Percentiles rank a stretch among this genome's conserved stretches.
Evolutionary conservation across 768 basidiomycete species (phyloP).

Genomic region (Hydnum rufescens): DNA sequence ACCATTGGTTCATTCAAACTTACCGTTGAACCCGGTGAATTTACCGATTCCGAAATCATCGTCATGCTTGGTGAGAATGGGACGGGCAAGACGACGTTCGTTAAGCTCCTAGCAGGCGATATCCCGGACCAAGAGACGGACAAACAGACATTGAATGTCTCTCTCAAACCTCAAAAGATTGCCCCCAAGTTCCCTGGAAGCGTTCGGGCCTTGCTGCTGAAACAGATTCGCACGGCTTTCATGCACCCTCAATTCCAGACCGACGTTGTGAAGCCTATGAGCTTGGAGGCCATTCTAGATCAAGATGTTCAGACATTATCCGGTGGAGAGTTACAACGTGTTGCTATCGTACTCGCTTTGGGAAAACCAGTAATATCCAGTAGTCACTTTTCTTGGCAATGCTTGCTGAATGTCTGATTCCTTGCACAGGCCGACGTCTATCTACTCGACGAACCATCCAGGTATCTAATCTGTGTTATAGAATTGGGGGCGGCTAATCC

Average conservation of each 20-base stretch:
- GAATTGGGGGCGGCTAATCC: not conserved
- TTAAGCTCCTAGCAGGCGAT: slow-evolving; percentile 86
- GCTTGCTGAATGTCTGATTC: slow-evolving; percentile 7
- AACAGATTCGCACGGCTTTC: slow-evolving; percentile 85
- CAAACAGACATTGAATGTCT: slow-evolving; percentile 68
- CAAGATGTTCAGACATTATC: slow-evolving; percentile 97
- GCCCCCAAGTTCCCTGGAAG: slow-evolving; percentile 93
- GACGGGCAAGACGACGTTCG: slow-evolving; percentile 96
- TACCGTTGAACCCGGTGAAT: slow-evolving; percentile 70
- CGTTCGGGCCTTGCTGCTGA: slow-evolving; percentile 86
- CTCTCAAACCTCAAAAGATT: slow-evolving; percentile 95
- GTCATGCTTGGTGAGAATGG: slow-evolving; percentile 99
- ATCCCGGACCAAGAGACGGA: slow-evolving; percentile 69
- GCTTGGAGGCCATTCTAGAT: slow-evolving; percentile 81
- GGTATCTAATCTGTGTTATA: slow-evolving; percentile 28
- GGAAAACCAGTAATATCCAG: slow-evolving; percentile 32
- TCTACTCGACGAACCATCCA: slow-evolving; percentile 87
- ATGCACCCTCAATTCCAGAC: slow-evolving; percentile 99
- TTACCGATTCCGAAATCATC: slow-evolving; percentile 99
- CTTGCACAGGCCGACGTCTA: slow-evolving; percentile 39
- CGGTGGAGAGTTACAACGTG: slow-evolving; percentile 94
- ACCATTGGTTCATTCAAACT: slow-evolving; percentile 92
- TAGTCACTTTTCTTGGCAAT: not conserved
- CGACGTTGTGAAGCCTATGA: slow-evolving; percentile 97
- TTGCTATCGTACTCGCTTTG: slow-evolving; percentile 84